phyloP scores from a whole-genome alignment of 257 asterid species.

The Solanum megistacrolobum region DNA sequence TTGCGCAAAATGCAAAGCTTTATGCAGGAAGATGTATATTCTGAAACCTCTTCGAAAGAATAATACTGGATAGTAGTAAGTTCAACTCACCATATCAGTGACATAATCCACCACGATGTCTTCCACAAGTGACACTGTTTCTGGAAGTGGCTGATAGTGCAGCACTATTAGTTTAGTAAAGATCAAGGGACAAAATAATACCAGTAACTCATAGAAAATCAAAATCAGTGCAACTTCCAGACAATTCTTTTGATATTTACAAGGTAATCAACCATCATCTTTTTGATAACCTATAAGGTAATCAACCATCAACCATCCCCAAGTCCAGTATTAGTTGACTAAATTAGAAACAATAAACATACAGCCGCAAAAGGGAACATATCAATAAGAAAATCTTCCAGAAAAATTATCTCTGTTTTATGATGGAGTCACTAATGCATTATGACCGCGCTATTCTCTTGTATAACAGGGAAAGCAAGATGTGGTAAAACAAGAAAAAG shows the following conservation, averaged over 20 bases:
- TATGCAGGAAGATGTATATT: background rate
- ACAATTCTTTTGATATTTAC: background rate
- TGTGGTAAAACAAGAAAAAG: background rate
- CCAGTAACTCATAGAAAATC: background rate
- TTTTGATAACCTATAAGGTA: background rate
- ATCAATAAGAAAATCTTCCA: background rate
- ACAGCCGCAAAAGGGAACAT: background rate
- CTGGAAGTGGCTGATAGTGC: constrained; percentile 74
- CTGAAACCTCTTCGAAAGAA: background rate
- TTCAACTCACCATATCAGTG: constrained; percentile 60
- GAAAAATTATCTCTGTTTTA: background rate
- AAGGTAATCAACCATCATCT: background rate
- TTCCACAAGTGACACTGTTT: constrained; percentile 80
- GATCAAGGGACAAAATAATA: background rate
- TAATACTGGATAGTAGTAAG: background rate
- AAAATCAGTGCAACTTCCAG: background rate
- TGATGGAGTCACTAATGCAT: background rate
- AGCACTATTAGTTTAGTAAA: background rate
- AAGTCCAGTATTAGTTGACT: background rate
- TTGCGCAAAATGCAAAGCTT: background rate
- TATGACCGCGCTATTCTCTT: background rate
- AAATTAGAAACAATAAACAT: background rate
- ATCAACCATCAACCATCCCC: background rate
- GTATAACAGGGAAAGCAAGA: background rate
- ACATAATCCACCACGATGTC: constrained; percentile 94